phyloP scores from a whole-genome alignment of 495 filamentous ascomycete genomes.

The Aspergillus avenaceus region DNA sequence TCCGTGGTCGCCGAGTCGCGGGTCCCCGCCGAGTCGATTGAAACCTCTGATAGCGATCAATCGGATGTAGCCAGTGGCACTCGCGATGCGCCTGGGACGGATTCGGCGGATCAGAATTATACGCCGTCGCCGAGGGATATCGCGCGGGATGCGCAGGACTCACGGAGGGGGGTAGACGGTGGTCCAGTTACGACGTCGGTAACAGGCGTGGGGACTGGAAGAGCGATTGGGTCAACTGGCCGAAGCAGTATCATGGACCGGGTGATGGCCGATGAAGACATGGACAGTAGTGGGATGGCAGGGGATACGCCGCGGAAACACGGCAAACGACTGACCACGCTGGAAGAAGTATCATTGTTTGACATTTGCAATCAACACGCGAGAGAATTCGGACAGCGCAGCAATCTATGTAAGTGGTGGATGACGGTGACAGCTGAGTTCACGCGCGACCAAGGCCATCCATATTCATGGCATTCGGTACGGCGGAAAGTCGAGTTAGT shows the following conservation, averaged over 20 bases:
- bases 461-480: conserved; percentile 46
- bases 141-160: neutral
- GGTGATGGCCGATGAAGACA: conserved; percentile 3
- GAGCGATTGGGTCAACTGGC: conserved; percentile 11
- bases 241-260: conserved; percentile 1
- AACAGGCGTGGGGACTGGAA: neutral
- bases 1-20: neutral
- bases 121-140: conserved; percentile 4
- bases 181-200: neutral
- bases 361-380: conserved; percentile 41
- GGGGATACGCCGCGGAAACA: conserved; percentile 29
- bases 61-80: conserved; percentile 13
- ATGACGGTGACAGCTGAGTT: conserved; percentile 39
- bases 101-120: conserved; percentile 16
- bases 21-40: conserved; percentile 3
- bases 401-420: conserved; percentile 48
- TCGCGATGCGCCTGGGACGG: conserved; percentile 10
- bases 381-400: conserved; percentile 38
- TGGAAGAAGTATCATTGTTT: conserved; percentile 41
- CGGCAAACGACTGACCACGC: conserved; percentile 40
- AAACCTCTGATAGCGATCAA: conserved; percentile 19
- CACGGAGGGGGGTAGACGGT: neutral
- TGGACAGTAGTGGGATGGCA: conserved; percentile 8
- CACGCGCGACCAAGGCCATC: conserved; percentile 33
- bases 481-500: conserved; percentile 43